These are phyloP conservation scores for Jatropha multifida DNA, from an alignment of 441 rosid genomes.

Conservation along the genomic window DNA sequence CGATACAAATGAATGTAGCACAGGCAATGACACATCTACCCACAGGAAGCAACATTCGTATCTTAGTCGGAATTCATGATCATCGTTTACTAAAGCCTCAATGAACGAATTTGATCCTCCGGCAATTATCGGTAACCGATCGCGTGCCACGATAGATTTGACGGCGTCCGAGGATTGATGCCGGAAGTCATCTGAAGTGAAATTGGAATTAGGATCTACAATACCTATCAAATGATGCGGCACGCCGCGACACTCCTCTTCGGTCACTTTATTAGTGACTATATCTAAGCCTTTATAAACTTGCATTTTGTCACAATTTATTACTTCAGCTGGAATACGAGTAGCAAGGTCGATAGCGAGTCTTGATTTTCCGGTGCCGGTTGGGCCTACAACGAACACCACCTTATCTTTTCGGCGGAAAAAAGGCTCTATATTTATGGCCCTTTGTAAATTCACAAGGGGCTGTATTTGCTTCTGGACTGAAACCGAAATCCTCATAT, in stretches of 20 bases:
- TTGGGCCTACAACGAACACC: constrained; percentile 71
- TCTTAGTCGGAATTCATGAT: constrained; percentile 46
- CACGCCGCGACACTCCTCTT: constrained; percentile 62
- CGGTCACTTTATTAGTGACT: constrained; percentile 68
- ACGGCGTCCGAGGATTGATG: constrained; percentile 37
- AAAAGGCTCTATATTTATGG: constrained; percentile 34
- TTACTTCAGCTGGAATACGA: constrained; percentile 60
- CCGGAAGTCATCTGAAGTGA: constrained; percentile 50
- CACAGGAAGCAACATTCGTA: constrained; percentile 66
- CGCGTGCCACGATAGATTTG: constrained; percentile 39
- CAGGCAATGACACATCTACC: constrained; percentile 59
- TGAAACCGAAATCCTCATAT: constrained; percentile 47
- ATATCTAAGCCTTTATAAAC: constrained; percentile 65
- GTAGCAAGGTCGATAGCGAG: constrained; percentile 72
- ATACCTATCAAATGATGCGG: constrained; percentile 67
- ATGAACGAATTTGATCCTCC: constrained; percentile 81
- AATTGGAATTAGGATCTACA: constrained; percentile 37
- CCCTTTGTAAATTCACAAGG: constrained; percentile 43
- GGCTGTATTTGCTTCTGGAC: constrained; percentile 56
- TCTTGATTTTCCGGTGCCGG: constrained; percentile 81
- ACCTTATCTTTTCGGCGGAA: constrained; percentile 62
- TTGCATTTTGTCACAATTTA: constrained; percentile 83
- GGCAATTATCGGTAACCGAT: constrained; percentile 58
- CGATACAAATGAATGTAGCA: constrained; percentile 51
- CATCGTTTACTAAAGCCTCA: constrained; percentile 50